Base-by-base conservation (phyloP, 768 basidiomycete genomes). In the Tricholoma sp. region DNA sequence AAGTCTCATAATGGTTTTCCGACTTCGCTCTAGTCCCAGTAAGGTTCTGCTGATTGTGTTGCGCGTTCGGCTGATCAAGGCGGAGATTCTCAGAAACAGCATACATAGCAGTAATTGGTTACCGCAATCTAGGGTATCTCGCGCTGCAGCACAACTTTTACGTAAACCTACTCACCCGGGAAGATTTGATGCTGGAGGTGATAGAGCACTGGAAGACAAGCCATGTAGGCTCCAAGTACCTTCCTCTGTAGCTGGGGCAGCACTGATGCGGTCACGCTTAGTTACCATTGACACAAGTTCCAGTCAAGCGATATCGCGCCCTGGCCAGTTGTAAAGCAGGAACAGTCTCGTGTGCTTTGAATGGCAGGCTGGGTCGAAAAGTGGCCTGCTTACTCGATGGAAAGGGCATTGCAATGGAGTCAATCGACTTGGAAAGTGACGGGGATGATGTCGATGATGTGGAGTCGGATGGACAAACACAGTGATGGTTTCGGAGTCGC, bases 371-470 rank as follows among this genome's bases (percentile, higher is more conserved):
- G 8, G 88, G 88, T 54, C 84, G 90, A 65, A 76, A 88, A 64
- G 84, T 91, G 52, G 88, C 83, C 6, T 89, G 90, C 68, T 80
- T 91, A 55, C 68, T 91, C 66, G 88, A 88, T 68, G 72, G 70
- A 56, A 75, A 76, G 53, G 89, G 88, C 60, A 77, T 74, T 59
- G 73, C 71, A 56, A 66, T 92, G 78, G 88, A 92, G 73, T 77
- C 85, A 45, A 74, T 91, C 63, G 90, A 92, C 76, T 75, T 92
- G 72, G 90, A 89, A 74, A 86, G 79, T 54, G 84, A 84, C 59
- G 82, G 71, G 61, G 84, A 82, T 64, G 77, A 24, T 24, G n/a
- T n/a, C n/a, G 24, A 24, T 24, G 24, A 78, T 62, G 66, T 66
- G 67, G 80, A 79, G 66, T 60, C 59, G 50, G 62, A 59, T 31